phyloP scores from a whole-genome alignment of 140 eudicot species.

The Flaveria floridana region DNA sequence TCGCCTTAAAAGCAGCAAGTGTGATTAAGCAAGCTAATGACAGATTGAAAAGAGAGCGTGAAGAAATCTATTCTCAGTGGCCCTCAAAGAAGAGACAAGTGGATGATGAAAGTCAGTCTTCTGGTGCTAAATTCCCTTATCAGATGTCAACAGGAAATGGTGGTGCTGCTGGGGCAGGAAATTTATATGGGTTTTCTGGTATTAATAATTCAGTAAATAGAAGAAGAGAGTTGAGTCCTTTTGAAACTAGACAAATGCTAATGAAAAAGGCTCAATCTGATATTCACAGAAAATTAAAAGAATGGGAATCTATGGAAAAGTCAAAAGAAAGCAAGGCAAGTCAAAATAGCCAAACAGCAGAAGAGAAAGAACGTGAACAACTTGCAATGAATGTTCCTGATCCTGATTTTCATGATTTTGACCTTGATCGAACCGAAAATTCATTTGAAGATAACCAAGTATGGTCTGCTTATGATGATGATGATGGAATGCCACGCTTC shows the following conservation, averaged over 20 bases:
- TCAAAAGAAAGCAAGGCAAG: slow-evolving; percentile 13
- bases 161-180: slow-evolving; percentile 30
- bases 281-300: slow-evolving; percentile 40
- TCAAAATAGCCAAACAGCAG: slow-evolving; percentile 9
- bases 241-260: slow-evolving; percentile 59
- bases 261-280: slow-evolving; percentile 53
- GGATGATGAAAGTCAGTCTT: slow-evolving; percentile 36
- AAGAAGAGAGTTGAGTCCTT: slow-evolving; percentile 49
- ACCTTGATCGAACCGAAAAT: slow-evolving; percentile 58
- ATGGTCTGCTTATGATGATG: slow-evolving; percentile 91
- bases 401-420: slow-evolving; percentile 91
- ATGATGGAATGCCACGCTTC: slow-evolving; percentile 95
- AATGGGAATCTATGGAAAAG: slow-evolving; percentile 43
- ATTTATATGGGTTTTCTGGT: slow-evolving; percentile 30
- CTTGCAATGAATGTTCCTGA: slow-evolving; percentile 79
- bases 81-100: slow-evolving; percentile 48
- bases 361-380: slow-evolving; percentile 29
- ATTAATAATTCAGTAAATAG: slow-evolving; percentile 36
- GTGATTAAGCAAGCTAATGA: slow-evolving; percentile 54
- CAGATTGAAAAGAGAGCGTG: slow-evolving; percentile 57
- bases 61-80: slow-evolving; percentile 43
- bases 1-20: slow-evolving; percentile 58
- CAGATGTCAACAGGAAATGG: slow-evolving; percentile 41
- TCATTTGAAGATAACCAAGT: slow-evolving; percentile 77
- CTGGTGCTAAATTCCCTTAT: slow-evolving; percentile 37